These are phyloP conservation scores for Solanum ossicruentum DNA, from an alignment of 257 asterid species.

Conservation along the genomic window DNA sequence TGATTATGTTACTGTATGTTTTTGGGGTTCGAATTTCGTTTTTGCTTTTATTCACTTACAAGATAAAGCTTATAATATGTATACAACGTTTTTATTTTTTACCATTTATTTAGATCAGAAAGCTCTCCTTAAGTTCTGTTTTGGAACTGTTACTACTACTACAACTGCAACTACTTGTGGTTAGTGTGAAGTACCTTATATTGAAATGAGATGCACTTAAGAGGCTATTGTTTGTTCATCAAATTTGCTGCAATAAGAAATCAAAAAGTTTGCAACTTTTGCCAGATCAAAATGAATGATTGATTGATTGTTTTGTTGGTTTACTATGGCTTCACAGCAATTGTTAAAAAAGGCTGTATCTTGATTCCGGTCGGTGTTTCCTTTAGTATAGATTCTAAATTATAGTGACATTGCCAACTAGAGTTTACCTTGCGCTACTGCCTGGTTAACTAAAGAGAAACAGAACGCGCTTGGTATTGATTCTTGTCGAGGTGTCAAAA, in stretches of 20 bases:
- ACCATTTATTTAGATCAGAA: background rate
- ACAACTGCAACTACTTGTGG: background rate
- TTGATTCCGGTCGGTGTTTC: background rate
- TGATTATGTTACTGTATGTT: background rate
- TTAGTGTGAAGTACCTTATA: background rate
- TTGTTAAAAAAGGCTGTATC: background rate
- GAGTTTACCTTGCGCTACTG: background rate
- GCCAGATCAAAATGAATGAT: background rate
- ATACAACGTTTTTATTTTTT: background rate
- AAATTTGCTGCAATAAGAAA: background rate
- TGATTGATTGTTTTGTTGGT: background rate
- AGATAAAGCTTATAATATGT: constrained; percentile 1
- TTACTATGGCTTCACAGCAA: background rate
- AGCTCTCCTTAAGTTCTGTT: background rate
- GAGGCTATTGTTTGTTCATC: background rate
- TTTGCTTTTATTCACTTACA: background rate
- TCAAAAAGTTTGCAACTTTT: background rate
- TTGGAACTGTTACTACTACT: background rate
- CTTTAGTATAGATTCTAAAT: background rate
- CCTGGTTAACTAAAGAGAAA: background rate
- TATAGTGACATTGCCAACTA: background rate
- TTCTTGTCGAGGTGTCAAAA: background rate
- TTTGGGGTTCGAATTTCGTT: background rate
- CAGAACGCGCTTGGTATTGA: background rate
- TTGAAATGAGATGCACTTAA: background rate